Percentiles rank a stretch among this genome's conserved stretches.
Conservation (phyloP, 768 basidiomycete species). For the Hygrophorus pudorinus region DNA sequence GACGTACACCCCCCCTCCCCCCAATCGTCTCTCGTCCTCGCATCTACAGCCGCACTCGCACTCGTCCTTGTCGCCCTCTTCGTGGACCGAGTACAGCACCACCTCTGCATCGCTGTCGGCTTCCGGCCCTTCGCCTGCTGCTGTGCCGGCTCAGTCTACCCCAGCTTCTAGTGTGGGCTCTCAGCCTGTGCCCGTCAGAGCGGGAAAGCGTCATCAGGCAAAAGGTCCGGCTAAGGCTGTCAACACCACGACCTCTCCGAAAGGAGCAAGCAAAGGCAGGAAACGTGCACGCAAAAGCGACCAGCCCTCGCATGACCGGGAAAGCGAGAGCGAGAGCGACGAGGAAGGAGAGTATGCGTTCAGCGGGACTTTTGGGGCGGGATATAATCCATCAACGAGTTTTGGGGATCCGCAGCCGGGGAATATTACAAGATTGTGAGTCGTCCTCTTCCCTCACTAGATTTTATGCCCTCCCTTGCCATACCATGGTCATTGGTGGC, state of each 20-base stretch:
- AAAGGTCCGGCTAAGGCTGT: not conserved
- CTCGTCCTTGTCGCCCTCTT: not conserved
- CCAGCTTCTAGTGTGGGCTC: not conserved
- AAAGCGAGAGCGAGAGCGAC: conserved; percentile 1
- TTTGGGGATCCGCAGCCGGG: conserved; percentile 1
- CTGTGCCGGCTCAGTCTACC: not conserved
- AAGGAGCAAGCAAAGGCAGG: conserved; percentile 2
- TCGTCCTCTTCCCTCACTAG: not conserved
- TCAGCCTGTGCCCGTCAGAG: no score
- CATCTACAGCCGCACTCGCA: conserved; percentile 6
- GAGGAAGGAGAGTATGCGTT: not conserved
- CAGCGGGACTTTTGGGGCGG: not conserved
- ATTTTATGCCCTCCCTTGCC: not conserved
- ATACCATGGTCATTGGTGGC: not conserved
- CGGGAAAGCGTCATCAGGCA: not conserved
- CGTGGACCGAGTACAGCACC: conserved; percentile 2
- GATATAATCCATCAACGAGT: not conserved
- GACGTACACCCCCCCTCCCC: not conserved
- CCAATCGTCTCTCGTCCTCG: conserved; percentile 8
- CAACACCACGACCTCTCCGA: not conserved
- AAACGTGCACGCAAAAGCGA: conserved; percentile 1
- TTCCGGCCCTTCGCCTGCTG: not conserved
- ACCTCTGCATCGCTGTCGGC: not conserved
- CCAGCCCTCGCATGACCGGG: not conserved
- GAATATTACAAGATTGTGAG: conserved; percentile 1